phyloP scores from a whole-genome alignment of 768 basidiomycete genomes.

The Austroboletus eburneus region DNA sequence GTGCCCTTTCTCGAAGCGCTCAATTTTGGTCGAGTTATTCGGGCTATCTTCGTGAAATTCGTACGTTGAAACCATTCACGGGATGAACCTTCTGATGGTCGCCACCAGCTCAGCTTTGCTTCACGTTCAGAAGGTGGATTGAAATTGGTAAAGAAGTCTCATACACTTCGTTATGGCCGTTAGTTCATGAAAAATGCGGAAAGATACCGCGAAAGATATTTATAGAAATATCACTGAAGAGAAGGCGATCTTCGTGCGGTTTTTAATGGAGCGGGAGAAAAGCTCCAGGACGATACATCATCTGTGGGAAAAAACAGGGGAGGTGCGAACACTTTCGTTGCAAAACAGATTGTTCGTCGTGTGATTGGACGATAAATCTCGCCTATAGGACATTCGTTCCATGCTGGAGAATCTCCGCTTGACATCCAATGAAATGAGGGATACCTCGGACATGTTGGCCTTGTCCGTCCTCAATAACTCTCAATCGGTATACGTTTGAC shows the following conservation, averaged over 20 bases:
- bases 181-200: slow-evolving; percentile 2
- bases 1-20: slow-evolving; percentile 70
- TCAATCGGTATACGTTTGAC: slow-evolving; percentile 16
- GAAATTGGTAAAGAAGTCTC: slow-evolving; percentile 59
- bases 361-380: background rate
- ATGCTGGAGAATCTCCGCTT: slow-evolving; percentile 16
- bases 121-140: slow-evolving; percentile 67
- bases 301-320: slow-evolving; percentile 26
- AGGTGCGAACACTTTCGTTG: slow-evolving; percentile 18
- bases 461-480: slow-evolving; percentile 12
- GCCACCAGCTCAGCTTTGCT: slow-evolving; percentile 65
- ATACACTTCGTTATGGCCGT: slow-evolving; percentile 9
- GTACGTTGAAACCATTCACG: slow-evolving; percentile 41
- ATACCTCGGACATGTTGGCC: slow-evolving; percentile 19
- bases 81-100: slow-evolving; percentile 19
- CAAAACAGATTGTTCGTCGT: background rate
- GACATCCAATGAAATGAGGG: slow-evolving; percentile 17
- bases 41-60: slow-evolving; percentile 74
- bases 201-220: slow-evolving; percentile 61
- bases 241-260: slow-evolving; percentile 46
- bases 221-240: slow-evolving; percentile 65
- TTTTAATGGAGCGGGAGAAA: slow-evolving; percentile 45
- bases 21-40: slow-evolving; percentile 87
- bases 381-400: slow-evolving; percentile 31
- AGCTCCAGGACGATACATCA: slow-evolving; percentile 24